phyloP scores from a whole-genome alignment of 2,329 filamentous ascomycete genomes.

The Aureobasidium melanogenum region DNA sequence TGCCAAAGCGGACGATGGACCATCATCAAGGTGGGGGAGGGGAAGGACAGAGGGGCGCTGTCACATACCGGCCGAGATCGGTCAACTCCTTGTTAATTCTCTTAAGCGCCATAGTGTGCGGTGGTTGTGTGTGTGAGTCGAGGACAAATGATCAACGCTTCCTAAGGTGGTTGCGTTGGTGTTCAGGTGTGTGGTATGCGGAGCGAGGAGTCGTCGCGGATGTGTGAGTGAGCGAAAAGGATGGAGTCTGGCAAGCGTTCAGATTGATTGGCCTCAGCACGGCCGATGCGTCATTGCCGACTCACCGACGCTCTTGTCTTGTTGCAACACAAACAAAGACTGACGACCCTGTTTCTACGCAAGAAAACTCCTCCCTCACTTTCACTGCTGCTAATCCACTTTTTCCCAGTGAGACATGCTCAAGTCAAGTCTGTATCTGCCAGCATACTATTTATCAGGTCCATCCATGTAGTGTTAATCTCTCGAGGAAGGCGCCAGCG shows the following conservation, averaged over 20 bases:
- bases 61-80: slow-evolving; percentile 70
- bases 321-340: slow-evolving; percentile 5
- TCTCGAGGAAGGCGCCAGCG: neutral
- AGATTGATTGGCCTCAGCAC: slow-evolving; percentile 1
- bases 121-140: slow-evolving; percentile 16
- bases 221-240: slow-evolving; percentile 8
- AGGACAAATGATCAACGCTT: neutral
- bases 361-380: neutral
- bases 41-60: neutral
- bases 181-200: slow-evolving; percentile 16
- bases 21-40: slow-evolving; percentile 8
- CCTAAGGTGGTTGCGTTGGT: slow-evolving; percentile 8
- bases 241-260: slow-evolving; percentile 2
- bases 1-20: neutral
- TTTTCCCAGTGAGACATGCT: too few species aligned
- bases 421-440: neutral
- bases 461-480: neutral
- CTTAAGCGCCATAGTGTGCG: slow-evolving; percentile 67
- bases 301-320: neutral
- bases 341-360: neutral
- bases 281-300: slow-evolving; percentile 8
- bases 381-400: neutral
- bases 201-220: slow-evolving; percentile 13
- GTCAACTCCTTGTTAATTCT: slow-evolving; percentile 91
- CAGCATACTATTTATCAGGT: neutral